These are phyloP conservation scores for Ogataea salicorniae DNA, from an alignment of 805 yeast genomes.

Conservation along the genomic window DNA sequence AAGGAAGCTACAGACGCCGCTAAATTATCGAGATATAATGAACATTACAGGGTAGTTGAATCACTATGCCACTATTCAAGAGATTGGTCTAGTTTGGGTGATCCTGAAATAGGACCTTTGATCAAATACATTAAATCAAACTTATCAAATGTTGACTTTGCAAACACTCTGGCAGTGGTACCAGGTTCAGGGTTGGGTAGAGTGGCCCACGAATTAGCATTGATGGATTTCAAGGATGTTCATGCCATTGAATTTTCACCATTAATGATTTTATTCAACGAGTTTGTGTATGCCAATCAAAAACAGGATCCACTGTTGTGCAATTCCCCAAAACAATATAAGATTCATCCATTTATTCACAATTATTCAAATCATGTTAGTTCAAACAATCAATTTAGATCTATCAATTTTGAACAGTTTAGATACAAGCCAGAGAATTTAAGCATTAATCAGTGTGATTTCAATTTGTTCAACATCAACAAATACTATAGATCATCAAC, in stretches of 20 bases:
- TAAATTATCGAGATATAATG: slow-evolving; percentile 10
- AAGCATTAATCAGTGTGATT: slow-evolving; percentile 53
- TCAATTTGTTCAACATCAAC: slow-evolving; percentile 44
- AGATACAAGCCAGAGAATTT: slow-evolving; percentile 43
- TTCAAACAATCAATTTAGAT: slow-evolving; percentile 45
- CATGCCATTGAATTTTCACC: slow-evolving; percentile 75
- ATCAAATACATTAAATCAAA: slow-evolving; percentile 45
- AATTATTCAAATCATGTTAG: slow-evolving; percentile 61
- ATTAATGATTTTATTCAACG: slow-evolving; percentile 67
- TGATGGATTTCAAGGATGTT: slow-evolving; percentile 36
- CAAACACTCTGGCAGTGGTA: slow-evolving; percentile 50
- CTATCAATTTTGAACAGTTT: slow-evolving; percentile 28
- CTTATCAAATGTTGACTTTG: slow-evolving; percentile 25
- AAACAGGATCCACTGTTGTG: slow-evolving; percentile 1
- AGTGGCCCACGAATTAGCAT: slow-evolving; percentile 59
- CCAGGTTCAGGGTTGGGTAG: slow-evolving; percentile 92
- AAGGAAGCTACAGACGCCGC: slow-evolving; percentile 26
- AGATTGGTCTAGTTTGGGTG: slow-evolving; percentile 61
- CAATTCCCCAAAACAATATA: slow-evolving; percentile 9
- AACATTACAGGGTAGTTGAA: slow-evolving; percentile 52
- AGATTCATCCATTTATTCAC: slow-evolving; percentile 51
- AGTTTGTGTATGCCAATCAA: slow-evolving; percentile 41
- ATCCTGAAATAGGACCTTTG: slow-evolving; percentile 48
- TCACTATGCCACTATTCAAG: slow-evolving; percentile 70
- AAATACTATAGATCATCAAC: slow-evolving; percentile 6